Evolutionary conservation across 495 filamentous ascomycete species (phyloP).

Genomic region (Penicillium ochrochloron): DNA sequence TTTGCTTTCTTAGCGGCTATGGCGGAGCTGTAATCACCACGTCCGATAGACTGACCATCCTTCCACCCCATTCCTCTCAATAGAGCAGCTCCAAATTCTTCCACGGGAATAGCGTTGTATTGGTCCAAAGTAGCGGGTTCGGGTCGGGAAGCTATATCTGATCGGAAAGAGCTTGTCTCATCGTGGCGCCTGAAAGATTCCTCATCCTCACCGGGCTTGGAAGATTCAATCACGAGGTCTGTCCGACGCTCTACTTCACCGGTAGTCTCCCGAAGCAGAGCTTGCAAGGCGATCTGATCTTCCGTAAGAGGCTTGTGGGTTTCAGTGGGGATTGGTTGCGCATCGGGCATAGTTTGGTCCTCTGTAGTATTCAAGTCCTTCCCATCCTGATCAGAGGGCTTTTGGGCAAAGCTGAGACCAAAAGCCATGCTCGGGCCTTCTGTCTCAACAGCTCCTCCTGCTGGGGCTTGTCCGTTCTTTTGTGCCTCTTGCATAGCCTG

Average conservation of each 20-base stretch:
- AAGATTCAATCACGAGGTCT: slow-evolving; percentile 63
- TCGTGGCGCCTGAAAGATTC: slow-evolving; percentile 39
- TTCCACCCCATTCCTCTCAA: slow-evolving; percentile 94
- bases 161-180: slow-evolving; percentile 72
- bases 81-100: slow-evolving; percentile 89
- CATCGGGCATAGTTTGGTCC: slow-evolving; percentile 40
- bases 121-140: slow-evolving; percentile 77
- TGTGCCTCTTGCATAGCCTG: slow-evolving; percentile 49
- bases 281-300: slow-evolving; percentile 80
- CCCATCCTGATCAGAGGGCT: slow-evolving; percentile 28
- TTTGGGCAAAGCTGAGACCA: slow-evolving; percentile 51
- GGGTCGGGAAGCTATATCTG: slow-evolving; percentile 71
- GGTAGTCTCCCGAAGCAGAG: slow-evolving; percentile 66
- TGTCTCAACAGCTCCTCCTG: slow-evolving; percentile 40
- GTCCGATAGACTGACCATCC: slow-evolving; percentile 74
- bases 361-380: slow-evolving; percentile 22
- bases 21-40: slow-evolving; percentile 51
- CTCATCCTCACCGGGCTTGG: slow-evolving; percentile 27
- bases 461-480: slow-evolving; percentile 36
- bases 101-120: slow-evolving; percentile 86
- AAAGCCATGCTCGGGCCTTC: slow-evolving; percentile 48
- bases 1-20: slow-evolving; percentile 35
- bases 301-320: slow-evolving; percentile 52
- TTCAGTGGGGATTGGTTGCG: slow-evolving; percentile 23
- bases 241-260: slow-evolving; percentile 55